Evolutionary conservation across 108 stramenopile species (phyloP).

Genomic region (Skeletonema costatum): DNA sequence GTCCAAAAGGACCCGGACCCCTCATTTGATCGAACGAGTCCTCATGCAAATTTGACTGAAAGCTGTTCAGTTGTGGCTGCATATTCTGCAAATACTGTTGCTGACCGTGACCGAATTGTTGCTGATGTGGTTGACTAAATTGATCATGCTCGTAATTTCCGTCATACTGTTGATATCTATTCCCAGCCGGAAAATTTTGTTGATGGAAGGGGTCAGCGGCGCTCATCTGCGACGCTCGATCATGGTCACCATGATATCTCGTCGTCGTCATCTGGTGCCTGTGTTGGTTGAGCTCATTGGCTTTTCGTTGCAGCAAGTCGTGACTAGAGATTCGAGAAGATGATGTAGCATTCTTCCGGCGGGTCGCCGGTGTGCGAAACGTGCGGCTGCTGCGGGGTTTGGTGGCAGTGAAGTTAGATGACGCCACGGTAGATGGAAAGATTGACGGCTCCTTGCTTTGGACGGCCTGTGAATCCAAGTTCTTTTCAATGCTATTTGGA

Average conservation of each 20-base stretch:
- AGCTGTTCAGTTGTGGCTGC: too few relatives aligned
- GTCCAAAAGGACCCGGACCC: too few relatives aligned
- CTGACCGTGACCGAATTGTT: neutral
- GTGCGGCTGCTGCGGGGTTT: slow-evolving; percentile 4
- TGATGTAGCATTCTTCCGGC: slow-evolving; percentile 17
- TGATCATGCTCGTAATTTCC: neutral
- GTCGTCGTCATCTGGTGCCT: slow-evolving; percentile 9
- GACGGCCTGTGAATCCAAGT: slow-evolving; percentile 30
- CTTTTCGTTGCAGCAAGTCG: slow-evolving; percentile 37
- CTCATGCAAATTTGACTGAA: too few relatives aligned
- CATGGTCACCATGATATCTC: neutral
- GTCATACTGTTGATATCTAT: neutral
- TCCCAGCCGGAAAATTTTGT: neutral
- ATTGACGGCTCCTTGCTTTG: slow-evolving; percentile 32
- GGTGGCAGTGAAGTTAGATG: slow-evolving; percentile 1
- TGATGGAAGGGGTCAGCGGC: neutral
- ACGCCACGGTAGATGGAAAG: slow-evolving; percentile 12
- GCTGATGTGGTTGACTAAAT: neutral
- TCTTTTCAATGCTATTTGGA: slow-evolving; percentile 79
- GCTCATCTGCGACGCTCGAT: neutral
- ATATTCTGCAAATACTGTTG: too few relatives aligned
- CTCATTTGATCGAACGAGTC: too few relatives aligned
- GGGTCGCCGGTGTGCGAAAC: slow-evolving; percentile 35
- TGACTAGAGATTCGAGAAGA: slow-evolving; percentile 36
- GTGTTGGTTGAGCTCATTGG: slow-evolving; percentile 38